A percentile compares a stretch with the other conserved stretches of the same genome.
These are phyloP conservation scores for Loxodes magnus DNA, from an alignment of 73 alveolate species.

Conservation along the genomic window DNA sequence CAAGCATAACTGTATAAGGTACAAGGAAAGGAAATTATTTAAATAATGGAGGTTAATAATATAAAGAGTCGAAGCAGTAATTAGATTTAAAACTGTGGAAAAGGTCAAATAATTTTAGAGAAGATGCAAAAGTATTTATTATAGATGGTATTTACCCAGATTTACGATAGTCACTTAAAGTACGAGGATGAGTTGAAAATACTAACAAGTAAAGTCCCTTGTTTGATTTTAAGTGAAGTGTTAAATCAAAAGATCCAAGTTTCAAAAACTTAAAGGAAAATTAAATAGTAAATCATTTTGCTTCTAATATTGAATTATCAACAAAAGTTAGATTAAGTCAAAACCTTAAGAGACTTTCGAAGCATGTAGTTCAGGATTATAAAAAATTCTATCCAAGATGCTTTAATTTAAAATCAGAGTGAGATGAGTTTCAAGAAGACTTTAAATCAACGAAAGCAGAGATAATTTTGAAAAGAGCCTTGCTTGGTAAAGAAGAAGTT, in stretches of 20 bases:
- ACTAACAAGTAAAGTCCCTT: conserved; percentile 67
- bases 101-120: conserved; percentile 19
- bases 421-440: conserved; percentile 76
- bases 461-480: conserved; percentile 55
- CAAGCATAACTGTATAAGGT: too few relatives aligned
- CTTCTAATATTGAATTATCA: conserved; percentile 63
- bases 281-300: conserved; percentile 77
- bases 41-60: too few relatives aligned
- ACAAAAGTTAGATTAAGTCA: conserved; percentile 84
- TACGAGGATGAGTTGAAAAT: conserved; percentile 93
- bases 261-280: conserved; percentile 50
- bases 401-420: conserved; percentile 72
- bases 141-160: conserved; percentile 78
- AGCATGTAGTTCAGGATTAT: conserved; percentile 63
- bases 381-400: conserved; percentile 89
- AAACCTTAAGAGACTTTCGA: too few relatives aligned
- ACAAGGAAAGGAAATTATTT: too few relatives aligned
- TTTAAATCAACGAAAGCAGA: conserved; percentile 70
- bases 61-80: too few relatives aligned
- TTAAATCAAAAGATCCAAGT: conserved; percentile 68
- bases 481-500: conserved; percentile 58
- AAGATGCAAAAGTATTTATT: conserved; percentile 35
- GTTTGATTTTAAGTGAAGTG: conserved; percentile 73
- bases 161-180: conserved; percentile 45
- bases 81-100: conserved; percentile 35